Evolutionary conservation across 805 yeast species (phyloP), one percentile per base, ranked within the genome.

Genomic region (Novakomyces olei): DNA sequence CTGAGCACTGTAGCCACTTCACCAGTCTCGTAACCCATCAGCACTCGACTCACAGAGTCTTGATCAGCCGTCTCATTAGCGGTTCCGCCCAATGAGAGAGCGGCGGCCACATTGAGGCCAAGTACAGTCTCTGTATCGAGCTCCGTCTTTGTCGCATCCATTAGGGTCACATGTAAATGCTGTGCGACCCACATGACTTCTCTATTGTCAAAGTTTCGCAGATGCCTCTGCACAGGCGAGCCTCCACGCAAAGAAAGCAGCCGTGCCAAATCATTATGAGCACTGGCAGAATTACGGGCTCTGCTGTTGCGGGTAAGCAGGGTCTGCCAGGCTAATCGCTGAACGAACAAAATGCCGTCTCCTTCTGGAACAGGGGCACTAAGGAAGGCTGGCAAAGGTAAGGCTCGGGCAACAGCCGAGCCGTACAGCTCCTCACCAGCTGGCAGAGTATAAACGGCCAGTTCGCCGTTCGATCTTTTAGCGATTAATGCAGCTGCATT

Each of bases 81-180:
- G 0, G 63, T 53, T 31, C 61, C 55, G 37, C 60, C 58, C 25
- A 72, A 41, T 9, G 69, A 58, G 27, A 57, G 54, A 1, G 69
- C 52, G 7, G 72, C 55, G 42, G 67, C 65, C 24, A 73, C 61
- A 39, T 72, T 77, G 40, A 75, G 54, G 3, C 69, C 70, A 5
- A 29, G 14, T 8, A 16, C 15, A n/a, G 65, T 55, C 5, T 64
- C 54, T 26, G 69, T 71, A 36, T 63, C 69, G 15, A 44, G 33
- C 39, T 78, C 93, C 15, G 76, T 75, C 36, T 71, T 68, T 0
- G 91, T 69, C 0, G 80, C 72, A 51, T 85, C 93, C 67, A 79
- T 72, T 5, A 88, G 49, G 36, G 91, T 63, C 0, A 88, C 69
- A 19, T 67, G 61, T 0, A 96, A 98, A 45, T 74, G 71, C 14